Conservation (phyloP, 345 rosid genomes). For the Syzygium grande region DNA sequence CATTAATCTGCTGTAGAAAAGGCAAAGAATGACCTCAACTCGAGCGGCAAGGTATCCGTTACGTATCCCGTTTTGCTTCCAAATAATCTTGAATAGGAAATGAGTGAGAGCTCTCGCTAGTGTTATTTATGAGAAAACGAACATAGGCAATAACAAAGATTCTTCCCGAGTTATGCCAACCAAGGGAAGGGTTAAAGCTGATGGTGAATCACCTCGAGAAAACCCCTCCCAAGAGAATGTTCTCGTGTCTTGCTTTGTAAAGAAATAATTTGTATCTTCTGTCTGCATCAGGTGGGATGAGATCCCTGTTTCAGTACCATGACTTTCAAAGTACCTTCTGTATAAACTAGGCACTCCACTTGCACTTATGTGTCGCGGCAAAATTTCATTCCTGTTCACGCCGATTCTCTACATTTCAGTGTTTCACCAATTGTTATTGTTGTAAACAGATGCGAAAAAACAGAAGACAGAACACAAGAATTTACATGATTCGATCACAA, state of each 20-base stretch:
- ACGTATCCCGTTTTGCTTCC: neutral
- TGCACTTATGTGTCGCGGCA: neutral
- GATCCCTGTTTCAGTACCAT: conserved; percentile 30
- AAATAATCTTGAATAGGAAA: neutral
- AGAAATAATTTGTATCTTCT: conserved; percentile 35
- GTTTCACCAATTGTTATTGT: neutral
- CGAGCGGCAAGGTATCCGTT: conserved; percentile 14
- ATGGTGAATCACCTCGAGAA: conserved; percentile 25
- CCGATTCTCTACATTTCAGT: neutral
- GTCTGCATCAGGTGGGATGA: conserved; percentile 35
- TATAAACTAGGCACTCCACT: neutral
- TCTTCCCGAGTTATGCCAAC: conserved; percentile 25
- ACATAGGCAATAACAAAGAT: conserved; percentile 23
- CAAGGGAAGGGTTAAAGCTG: conserved; percentile 6
- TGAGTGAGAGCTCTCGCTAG: neutral
- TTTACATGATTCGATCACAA: no score
- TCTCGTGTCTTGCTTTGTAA: conserved; percentile 26
- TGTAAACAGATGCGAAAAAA: no score
- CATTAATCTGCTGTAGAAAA: conserved; percentile 33
- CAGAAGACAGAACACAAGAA: no score
- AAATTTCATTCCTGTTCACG: neutral
- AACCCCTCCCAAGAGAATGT: conserved; percentile 10
- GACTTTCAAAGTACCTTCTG: neutral
- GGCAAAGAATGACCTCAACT: conserved; percentile 17
- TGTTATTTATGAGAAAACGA: neutral